Evolutionary conservation across 495 filamentous ascomycete genomes (phyloP), one percentile per base, ranked within the genome.

Genomic region (Aspergillus diversus): DNA sequence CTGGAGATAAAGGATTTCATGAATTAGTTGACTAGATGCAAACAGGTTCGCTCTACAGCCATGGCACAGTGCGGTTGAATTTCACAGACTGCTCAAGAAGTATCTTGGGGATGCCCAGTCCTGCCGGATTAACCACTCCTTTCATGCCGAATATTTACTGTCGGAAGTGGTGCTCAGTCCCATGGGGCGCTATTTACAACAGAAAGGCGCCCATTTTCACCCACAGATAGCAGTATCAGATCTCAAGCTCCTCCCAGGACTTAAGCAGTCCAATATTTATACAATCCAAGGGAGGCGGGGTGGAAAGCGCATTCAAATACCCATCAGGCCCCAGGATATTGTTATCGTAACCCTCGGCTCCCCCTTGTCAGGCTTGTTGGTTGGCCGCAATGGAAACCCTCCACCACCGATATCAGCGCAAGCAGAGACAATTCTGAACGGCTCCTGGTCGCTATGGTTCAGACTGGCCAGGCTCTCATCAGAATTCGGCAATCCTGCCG

Each of bases 401-500:
- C 56, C 56, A 46, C 42, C 56, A 7, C 31, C 31, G 27, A 33
- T 48, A 33, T 46, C 37, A 0, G 21, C 39, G 3, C 27, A 16
- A 7, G 21, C 17, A 12, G 56, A 49, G 6, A 33, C 12, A 5
- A 49, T 48, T n/a, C 16, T 46, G 11, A 32, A 54, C 16, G 48
- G 31, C 9, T 9, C 39, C 35, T 67, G 65, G 65, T 51, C 43
- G 7, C 47, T 63, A 11, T 66, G 64, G 64, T 46, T 54, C 6
- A 47, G 43, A 21, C 33, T 66, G 11, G 32, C 59, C 2, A 49
- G 32, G 32, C 49, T 52, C n/a, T 17, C 5, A n/a, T 32, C 54
- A n/a, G 34, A 64, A 9, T 72, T 76, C 17, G 75, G 75, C 15
- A 65, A 73, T 34, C 72, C 75, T 6, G 17, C 56, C 5, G 66